Base-by-base conservation (phyloP, 441 rosid genomes). In the Jatropha multifida region DNA sequence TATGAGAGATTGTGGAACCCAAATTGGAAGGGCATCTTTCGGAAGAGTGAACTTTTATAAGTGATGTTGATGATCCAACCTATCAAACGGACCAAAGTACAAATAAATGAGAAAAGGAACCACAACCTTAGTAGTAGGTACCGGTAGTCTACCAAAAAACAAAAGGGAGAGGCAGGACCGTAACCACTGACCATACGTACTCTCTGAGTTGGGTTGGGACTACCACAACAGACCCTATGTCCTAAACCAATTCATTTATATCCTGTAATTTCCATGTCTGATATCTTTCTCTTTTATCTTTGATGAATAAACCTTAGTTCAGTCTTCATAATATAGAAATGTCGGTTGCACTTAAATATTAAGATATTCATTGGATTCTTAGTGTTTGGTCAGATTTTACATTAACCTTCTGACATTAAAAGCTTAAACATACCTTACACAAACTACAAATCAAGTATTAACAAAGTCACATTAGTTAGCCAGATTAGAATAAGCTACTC, bases 401-500 rank as follows among this genome's bases (percentile, higher is more conserved):
- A 75, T 40, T 26, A 9, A 68, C 62, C 65, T 20, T 44, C 59
- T 12, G 2, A 40, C 78, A 38, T 6, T 72, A 51, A 14, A 55
- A 32, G 10, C 40, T 17, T 12, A 20, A 44, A 27, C 59, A 17
- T 3, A 1, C 7, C 48, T 10, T 23, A 4, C 41, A 51, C n/a
- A 42, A 73, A 37, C 60, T 73, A 62, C 60, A 48, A 4, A 41
- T 17, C 41, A 65, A 27, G 38, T 32, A 61, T 61, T 54, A 42
- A 65, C 46, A 17, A 38, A 23, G 74, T 66, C 15, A 68, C 64
- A 49, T 44, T 13, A 75, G 80, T 78, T 72, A 63, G 74, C 61
- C 52, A 73, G 44, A 76, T 74, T 69, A 75, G 52, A 76, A 44
- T 44, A 74, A 58, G 68, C 72, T 54, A 26, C 73, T 37, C 11